phyloP scores from a whole-genome alignment of 768 basidiomycete genomes.

The Lactarius hengduanensis region DNA sequence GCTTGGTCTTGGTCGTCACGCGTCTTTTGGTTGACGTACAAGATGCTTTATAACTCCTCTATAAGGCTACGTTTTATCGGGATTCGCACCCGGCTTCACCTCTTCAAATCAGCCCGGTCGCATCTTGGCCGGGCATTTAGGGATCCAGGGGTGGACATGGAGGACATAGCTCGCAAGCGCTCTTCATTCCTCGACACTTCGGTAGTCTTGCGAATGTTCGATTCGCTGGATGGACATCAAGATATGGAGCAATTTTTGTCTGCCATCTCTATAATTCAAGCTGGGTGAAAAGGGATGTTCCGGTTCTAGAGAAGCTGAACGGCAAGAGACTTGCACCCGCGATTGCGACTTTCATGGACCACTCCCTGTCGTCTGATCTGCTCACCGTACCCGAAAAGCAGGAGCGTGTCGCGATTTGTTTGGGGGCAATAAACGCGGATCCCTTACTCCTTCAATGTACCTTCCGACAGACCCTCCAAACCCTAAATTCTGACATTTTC shows the following conservation, averaged over 20 bases:
- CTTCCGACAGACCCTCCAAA: background rate
- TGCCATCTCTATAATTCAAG: background rate
- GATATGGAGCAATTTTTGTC: background rate
- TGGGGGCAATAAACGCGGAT: background rate
- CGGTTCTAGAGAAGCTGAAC: background rate
- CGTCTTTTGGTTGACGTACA: background rate
- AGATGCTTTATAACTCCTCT: background rate
- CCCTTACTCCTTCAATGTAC: constrained; percentile 2
- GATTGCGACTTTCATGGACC: background rate
- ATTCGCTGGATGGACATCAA: background rate
- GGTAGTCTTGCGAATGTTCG: background rate
- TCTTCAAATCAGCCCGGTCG: background rate
- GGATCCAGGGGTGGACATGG: background rate
- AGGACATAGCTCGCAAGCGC: background rate
- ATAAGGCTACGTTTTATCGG: background rate
- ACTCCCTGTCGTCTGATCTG: background rate
- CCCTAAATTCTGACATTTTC: background rate
- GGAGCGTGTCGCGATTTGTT: background rate
- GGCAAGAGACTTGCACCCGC: background rate
- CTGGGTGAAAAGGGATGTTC: background rate
- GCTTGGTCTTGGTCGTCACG: background rate
- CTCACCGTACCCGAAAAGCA: background rate
- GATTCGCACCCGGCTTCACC: background rate
- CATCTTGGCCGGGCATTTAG: background rate
- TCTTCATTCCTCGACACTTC: background rate